Evolutionary conservation across 352 stramenopile genomes (phyloP), one percentile per base, ranked within the genome.

Genomic region (Globisporangium barbulae): DNA sequence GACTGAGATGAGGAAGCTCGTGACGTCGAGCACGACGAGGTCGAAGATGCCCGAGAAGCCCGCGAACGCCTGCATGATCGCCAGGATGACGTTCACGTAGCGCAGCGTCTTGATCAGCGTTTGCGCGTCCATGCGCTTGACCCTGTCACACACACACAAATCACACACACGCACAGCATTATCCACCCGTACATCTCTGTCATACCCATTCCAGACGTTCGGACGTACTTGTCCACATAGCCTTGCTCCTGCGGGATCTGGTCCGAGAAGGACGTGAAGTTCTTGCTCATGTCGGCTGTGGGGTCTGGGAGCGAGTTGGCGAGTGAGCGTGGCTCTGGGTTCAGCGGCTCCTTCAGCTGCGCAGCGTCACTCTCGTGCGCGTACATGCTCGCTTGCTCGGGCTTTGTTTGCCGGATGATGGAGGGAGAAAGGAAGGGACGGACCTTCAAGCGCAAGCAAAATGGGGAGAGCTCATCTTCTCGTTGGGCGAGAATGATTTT

Each of bases 1-100:
- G 66, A 91, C 70, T 12, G 85, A 91, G 63, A 95, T 93, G 61
- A 95, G 68, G 60, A 95, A 95, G 70, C 79, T 91, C 64, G 87
- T 95, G 69, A 95, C 76, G 67, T 95, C 85, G 62, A 95, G 81
- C 69, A 83, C 75, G 53, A 90, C 79, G 66, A 95, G 74, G 64
- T 95, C 85, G 63, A 95, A 95, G 48, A 95, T 81, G 21, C 87
- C 87, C 53, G 92, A 65, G 70, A 95, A 94, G 25, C 87, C 87
- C 17, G 85, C 82, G 60, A 95, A 77, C 48, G 85, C 83, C 64
- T 94, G 87, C 33, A 95, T 76, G 54, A 90, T 74, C 62, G 87
- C 83, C 47, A 95, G 71, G 21, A 93, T 59, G 44, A 94, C 83
- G 66, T 95, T 95, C 19, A 89, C 69, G 70, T 94, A 94, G 64